Percentiles rank a stretch among this genome's conserved stretches.
These are phyloP conservation scores for Fusarium sp. DNA, from an alignment of 2,329 filamentous ascomycete species.

Conservation along the genomic window DNA sequence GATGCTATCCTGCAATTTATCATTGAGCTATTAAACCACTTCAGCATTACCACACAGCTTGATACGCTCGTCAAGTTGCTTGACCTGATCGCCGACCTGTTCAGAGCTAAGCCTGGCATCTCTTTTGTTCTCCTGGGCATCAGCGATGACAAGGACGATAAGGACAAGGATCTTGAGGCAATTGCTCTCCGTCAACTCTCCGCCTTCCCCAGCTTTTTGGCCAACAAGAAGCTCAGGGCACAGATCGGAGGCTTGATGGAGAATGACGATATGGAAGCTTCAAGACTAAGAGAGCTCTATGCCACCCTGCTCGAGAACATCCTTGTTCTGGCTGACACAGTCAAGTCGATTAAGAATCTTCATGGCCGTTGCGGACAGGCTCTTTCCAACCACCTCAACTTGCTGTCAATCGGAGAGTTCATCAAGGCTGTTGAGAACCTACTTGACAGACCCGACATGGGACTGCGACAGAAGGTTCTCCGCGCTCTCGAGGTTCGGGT, in stretches of 20 bases:
- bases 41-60: conserved; percentile 81
- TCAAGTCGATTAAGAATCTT: conserved; percentile 68
- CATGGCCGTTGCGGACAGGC: conserved; percentile 74
- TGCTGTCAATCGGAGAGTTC: conserved; percentile 89
- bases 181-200: conserved; percentile 67
- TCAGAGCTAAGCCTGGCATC: conserved; percentile 79
- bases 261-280: conserved; percentile 73
- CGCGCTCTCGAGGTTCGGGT: conserved; percentile 85
- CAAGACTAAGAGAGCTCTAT: conserved; percentile 76
- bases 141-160: conserved; percentile 60
- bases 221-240: conserved; percentile 67
- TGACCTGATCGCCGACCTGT: conserved; percentile 78
- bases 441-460: conserved; percentile 79
- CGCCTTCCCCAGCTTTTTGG: conserved; percentile 69
- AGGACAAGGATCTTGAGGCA: conserved; percentile 64
- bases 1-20: conserved; percentile 81
- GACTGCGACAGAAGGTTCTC: conserved; percentile 82
- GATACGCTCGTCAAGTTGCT: conserved; percentile 82
- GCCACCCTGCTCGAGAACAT: conserved; percentile 75
- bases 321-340: conserved; percentile 73
- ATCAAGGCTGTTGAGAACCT: conserved; percentile 88
- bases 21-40: conserved; percentile 77
- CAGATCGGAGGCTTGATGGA: conserved; percentile 70
- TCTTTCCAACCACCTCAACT: conserved; percentile 82
- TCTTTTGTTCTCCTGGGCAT: conserved; percentile 78